These are phyloP conservation scores for Psophocarpus tetragonolobus DNA, from an alignment of 306 rosid genomes.

Conservation along the genomic window DNA sequence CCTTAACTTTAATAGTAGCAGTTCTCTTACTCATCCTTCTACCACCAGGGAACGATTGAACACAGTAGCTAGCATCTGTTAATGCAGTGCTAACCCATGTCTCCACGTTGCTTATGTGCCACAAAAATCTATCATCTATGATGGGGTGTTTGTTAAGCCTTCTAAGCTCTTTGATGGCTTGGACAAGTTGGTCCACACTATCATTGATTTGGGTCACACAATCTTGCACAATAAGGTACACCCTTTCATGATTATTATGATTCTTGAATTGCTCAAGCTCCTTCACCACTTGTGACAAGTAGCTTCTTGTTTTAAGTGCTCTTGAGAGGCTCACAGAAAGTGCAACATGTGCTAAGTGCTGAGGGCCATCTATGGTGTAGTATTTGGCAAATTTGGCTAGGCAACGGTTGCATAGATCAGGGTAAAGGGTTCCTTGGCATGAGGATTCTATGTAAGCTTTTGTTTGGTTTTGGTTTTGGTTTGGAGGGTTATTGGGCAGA, in stretches of 20 bases:
- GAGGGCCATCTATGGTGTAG: conserved; percentile 39
- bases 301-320: conserved; percentile 45
- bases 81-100: conserved; percentile 65
- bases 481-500: conserved; percentile 7
- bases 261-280: conserved; percentile 37
- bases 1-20: conserved; percentile 60
- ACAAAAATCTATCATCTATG: conserved; percentile 37
- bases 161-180: conserved; percentile 51
- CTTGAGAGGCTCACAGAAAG: conserved; percentile 51
- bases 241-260: too few relatives aligned
- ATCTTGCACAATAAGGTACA: conserved; percentile 47
- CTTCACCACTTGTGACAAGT: conserved; percentile 36
- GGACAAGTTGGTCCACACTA: conserved; percentile 56
- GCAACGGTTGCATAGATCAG: conserved; percentile 47
- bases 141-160: conserved; percentile 18
- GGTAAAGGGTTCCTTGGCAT: conserved; percentile 48
- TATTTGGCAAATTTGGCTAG: conserved; percentile 36
- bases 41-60: conserved; percentile 48
- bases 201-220: conserved; percentile 52
- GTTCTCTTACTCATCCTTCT: conserved; percentile 54
- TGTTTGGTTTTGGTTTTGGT: neutral
- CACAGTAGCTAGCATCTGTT: conserved; percentile 59
- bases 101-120: conserved; percentile 67
- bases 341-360: conserved; percentile 50
- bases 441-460: conserved; percentile 43